Conservation (phyloP, 208 protist genomes). For the Trypanosomatidae sp. region DNA sequence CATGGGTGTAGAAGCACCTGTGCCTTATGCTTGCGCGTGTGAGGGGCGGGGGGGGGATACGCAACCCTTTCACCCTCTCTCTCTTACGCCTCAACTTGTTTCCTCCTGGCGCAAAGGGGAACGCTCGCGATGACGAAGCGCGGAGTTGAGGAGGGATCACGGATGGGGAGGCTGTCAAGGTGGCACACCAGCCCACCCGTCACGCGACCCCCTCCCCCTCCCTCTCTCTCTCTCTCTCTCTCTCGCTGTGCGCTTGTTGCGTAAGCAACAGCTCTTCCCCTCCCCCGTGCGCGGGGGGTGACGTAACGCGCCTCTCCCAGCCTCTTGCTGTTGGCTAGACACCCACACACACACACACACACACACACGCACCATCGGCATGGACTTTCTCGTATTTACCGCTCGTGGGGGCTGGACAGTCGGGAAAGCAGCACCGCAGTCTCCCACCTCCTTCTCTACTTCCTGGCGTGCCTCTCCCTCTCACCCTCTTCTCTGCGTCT, state of each 20-base stretch:
- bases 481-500: background rate
- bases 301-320: no score
- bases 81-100: background rate
- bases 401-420: no score
- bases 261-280: no score
- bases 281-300: background rate
- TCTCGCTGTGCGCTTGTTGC: no score
- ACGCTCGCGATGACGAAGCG: background rate
- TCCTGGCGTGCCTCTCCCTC: no score
- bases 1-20: background rate
- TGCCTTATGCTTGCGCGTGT: background rate
- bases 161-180: background rate
- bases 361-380: no score
- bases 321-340: no score
- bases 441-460: no score
- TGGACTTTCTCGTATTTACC: no score
- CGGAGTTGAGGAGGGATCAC: background rate
- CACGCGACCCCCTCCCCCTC: background rate
- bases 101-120: background rate
- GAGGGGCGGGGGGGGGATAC: background rate
- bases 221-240: background rate
- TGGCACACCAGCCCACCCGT: background rate
- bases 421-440: no score
- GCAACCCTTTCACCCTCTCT: background rate
- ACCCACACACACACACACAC: no score